Base-by-base conservation (phyloP, 805 yeast species). In the Saturnispora gosingensis region DNA sequence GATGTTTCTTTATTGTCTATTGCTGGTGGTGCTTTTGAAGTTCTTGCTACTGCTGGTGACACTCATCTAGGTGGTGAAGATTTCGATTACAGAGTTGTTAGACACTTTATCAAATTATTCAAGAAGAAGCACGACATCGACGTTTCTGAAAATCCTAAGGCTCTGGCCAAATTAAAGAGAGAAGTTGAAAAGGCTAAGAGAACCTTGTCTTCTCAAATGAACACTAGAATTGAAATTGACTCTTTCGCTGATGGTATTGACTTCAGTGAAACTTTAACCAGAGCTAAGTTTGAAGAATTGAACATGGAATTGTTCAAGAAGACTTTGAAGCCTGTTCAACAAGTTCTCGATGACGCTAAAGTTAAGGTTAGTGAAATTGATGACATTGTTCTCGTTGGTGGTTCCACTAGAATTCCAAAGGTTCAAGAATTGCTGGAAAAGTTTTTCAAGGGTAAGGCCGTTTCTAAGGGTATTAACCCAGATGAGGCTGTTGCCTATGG, bases 401-500 rank as follows among this genome's bases (percentile, higher is more conserved):
- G 99, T 73, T 91, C 99, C 40, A 93, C 99, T 52, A 88, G 98
- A 80, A 93, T 91, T 75, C 99, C 98, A 74, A 93, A 89, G 80
- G 91, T 91, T 62, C 98, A 90, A 77, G 85, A 87, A 74, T 78
- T 91, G 64, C 80, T 91, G 61, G 95, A 91, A 74, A 79, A 84
- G 58, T 89, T 73, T 80, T 91, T 91, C 68, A 82, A 85, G 66
- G 96, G 96, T 64, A 91, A 93, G 80, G 89, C 89, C 74, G 91
- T 95, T 59, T 88, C 96, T 61, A 91, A 90, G 81, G 91, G 96
- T 65, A 91, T 91, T 67, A 91, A 91, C 78, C 98, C 99, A 58
- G 99, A 91, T 75, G 99, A 91, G 78, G 99, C 99, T 69, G 98
- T 91, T 66, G 99, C 98, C 43, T 91, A 83, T 65, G 99, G 99